A percentile compares a stretch with the other conserved stretches of the same genome.
Evolutionary conservation across 1,284 basidiomycete species (phyloP).

Genomic region (Gomphus bonarii): DNA sequence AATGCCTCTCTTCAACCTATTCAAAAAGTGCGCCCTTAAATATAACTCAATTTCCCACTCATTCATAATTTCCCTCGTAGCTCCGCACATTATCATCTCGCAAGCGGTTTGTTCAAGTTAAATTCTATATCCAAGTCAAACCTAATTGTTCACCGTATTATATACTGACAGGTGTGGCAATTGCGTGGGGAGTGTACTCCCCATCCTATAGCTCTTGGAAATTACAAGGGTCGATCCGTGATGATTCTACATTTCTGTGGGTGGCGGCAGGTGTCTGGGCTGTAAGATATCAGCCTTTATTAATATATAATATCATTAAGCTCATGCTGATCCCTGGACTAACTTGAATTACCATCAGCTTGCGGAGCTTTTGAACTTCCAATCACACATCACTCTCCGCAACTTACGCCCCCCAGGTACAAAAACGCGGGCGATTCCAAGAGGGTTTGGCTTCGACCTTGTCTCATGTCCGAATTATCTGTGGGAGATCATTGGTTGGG

Average conservation of each 20-base stretch:
- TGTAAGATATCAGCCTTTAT: constrained; percentile 36
- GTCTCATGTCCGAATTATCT: constrained; percentile 94
- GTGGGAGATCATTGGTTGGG: constrained; percentile 82
- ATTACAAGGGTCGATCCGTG: constrained; percentile 59
- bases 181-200: constrained; percentile 76
- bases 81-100: constrained; percentile 80
- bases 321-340: neutral
- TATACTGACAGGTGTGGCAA: constrained; percentile 40
- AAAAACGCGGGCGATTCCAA: constrained; percentile 74
- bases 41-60: constrained; percentile 4
- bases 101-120: constrained; percentile 45
- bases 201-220: constrained; percentile 52
- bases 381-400: constrained; percentile 76
- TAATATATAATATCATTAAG: neutral
- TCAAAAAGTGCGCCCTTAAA: constrained; percentile 67
- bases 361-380: constrained; percentile 81
- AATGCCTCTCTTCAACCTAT: constrained; percentile 83
- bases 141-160: neutral
- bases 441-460: constrained; percentile 77
- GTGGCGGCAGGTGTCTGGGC: constrained; percentile 62
- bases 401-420: constrained; percentile 77
- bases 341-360: constrained; percentile 37
- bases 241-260: constrained; percentile 60
- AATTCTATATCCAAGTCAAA: constrained; percentile 11
- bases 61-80: constrained; percentile 28